Evolutionary conservation across 257 asterid species (phyloP), one percentile per base, ranked within the genome.

Genomic region (Eustoma russellianum): DNA sequence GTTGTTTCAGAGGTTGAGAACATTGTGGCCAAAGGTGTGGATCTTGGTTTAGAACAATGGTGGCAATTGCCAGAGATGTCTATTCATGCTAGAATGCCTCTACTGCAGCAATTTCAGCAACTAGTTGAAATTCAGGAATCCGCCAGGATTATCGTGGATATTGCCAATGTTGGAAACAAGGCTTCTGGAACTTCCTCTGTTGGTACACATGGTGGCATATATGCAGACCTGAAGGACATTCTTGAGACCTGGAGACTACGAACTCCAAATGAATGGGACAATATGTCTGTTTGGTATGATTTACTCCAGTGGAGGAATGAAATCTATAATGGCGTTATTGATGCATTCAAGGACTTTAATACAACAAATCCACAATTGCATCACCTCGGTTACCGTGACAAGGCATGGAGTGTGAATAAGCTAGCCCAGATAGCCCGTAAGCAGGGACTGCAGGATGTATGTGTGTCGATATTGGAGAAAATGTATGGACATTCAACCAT

Each of bases 51-150:
- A 79, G 98, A 92, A 49, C 98, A 92, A 77, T 92, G 98, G 98
- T 92, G 98, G 98, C 97, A 92, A 73, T 77, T 92, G 67, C 98
- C 98, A 50, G 98, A 92, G 71, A 92, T 92, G 98, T 92, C 98
- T 47, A 69, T 85, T 62, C 93, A 92, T 74, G 87, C 95, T 57
- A 85, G 93, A 70, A 77, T 92, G 57, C 95, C 98, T 70, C 92
- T 92, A 59, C 66, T 92, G 64, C 98, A 92, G 81, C 98, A 92
- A 73, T 92, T 85, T 73, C 98, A 92, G 82, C 98, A 92, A 79
- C 71, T 92, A 46, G 95, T 92, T 54, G 98, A 88, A 78, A 97
- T 92, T 68, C 98, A 92, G 72, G 98, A 92, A 81, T 92, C 98
- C 57, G 81, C 95, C 44, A 79, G 84, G 77, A 83, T 88, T 62